Percentiles rank a stretch among this genome's conserved stretches.
These are phyloP conservation scores for Paraphaeosphaeria sporulosa DNA, from an alignment of 2,329 filamentous ascomycete genomes.

Conservation along the genomic window DNA sequence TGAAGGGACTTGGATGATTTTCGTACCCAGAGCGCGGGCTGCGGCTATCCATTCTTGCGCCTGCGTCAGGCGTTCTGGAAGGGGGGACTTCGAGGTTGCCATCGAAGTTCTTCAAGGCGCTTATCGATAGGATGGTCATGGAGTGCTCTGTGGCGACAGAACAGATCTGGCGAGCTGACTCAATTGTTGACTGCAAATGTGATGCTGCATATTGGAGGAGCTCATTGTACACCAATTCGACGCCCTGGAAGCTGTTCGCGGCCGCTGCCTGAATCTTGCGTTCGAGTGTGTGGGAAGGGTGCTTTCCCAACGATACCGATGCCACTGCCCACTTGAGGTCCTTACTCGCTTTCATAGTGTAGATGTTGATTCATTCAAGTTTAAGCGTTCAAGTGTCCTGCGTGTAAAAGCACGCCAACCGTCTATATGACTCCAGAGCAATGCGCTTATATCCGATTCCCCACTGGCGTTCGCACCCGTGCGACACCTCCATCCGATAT, in stretches of 20 bases:
- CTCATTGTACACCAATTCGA: conserved; percentile 16
- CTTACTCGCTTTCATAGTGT: not conserved
- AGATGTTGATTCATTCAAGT: not conserved
- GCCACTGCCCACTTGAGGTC: not conserved
- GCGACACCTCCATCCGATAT: conserved; percentile 1
- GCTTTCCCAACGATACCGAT: conserved; percentile 11
- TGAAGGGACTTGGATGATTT: conserved; percentile 11
- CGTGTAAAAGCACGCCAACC: not conserved
- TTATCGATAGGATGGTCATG: not conserved
- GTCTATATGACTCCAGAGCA: conserved; percentile 15
- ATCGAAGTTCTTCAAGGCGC: conserved; percentile 10
- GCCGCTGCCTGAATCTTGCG: conserved; percentile 18
- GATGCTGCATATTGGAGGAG: conserved; percentile 3
- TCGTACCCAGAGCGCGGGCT: not conserved
- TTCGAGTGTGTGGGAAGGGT: conserved; percentile 12
- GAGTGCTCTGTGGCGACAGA: not conserved
- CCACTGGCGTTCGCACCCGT: not conserved
- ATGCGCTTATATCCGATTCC: conserved; percentile 7
- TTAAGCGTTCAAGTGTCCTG: not conserved
- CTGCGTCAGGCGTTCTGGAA: not conserved
- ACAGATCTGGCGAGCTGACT: not conserved
- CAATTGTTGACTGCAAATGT: not conserved
- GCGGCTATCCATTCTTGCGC: conserved; percentile 8
- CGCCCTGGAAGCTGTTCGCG: conserved; percentile 14
- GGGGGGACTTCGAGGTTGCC: not conserved